Evolutionary conservation across 2,329 filamentous ascomycete species (phyloP).

Genomic region (Colletotrichum sidae): DNA sequence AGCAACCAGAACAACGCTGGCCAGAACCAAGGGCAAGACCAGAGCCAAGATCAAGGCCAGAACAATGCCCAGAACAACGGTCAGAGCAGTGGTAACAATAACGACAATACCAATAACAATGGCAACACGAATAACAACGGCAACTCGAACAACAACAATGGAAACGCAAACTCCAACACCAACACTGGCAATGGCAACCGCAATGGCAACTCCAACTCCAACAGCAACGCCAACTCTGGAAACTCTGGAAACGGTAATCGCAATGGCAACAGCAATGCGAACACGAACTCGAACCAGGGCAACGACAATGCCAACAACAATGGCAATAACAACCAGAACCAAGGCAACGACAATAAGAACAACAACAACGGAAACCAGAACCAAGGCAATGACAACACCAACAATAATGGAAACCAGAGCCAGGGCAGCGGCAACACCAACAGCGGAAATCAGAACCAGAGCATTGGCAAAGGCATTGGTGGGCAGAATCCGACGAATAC

Average conservation of each 20-base stretch:
- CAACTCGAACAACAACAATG: not conserved
- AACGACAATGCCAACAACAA: constrained; percentile 1
- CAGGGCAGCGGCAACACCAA: constrained; percentile 5
- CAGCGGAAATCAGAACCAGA: constrained; percentile 1
- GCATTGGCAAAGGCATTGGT: not conserved
- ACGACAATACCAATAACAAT: not conserved
- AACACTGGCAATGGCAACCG: not conserved
- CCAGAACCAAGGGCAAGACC: not conserved
- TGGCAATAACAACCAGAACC: not conserved
- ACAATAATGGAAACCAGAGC: not conserved
- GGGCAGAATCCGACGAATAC: not conserved
- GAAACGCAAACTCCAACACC: not conserved
- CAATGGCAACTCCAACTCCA: not conserved
- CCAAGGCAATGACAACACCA: not conserved
- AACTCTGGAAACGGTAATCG: too few relatives aligned
- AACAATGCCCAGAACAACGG: not conserved
- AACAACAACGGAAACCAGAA: not conserved
- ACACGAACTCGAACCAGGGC: not conserved
- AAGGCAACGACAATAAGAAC: not conserved
- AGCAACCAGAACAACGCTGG: not conserved
- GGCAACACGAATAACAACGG: constrained; percentile 2
- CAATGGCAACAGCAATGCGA: not conserved
- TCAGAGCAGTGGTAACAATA: not conserved
- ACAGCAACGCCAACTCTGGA: constrained; percentile 4
- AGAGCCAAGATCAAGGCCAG: constrained; percentile 3